Evolutionary conservation across 345 rosid species (phyloP).

Genomic region (Salix brachista): DNA sequence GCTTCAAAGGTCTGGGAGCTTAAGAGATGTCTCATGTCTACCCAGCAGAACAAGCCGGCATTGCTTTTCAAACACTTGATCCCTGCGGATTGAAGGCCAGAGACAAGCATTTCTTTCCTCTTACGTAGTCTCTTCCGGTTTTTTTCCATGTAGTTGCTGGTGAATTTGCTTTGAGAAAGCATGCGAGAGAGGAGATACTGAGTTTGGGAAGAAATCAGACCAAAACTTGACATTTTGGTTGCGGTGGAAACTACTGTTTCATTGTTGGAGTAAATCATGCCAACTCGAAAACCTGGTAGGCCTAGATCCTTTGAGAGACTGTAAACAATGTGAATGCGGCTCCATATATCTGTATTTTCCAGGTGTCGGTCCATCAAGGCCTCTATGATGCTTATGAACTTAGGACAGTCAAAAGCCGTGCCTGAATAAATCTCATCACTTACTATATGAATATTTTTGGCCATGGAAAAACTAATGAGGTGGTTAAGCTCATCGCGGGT

Average conservation of each 20-base stretch:
- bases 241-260: slow-evolving; percentile 23
- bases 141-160: slow-evolving; percentile 3
- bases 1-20: slow-evolving; percentile 9
- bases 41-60: slow-evolving; percentile 34
- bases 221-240: slow-evolving; percentile 33
- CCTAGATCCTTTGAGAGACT: slow-evolving; percentile 33
- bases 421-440: slow-evolving; percentile 29
- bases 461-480: slow-evolving; percentile 14
- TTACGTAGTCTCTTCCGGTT: slow-evolving; percentile 13
- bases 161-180: slow-evolving; percentile 18
- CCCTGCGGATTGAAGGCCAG: slow-evolving; percentile 18
- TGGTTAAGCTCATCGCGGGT: slow-evolving; percentile 19
- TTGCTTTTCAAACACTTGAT: slow-evolving; percentile 23
- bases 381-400: slow-evolving; percentile 20
- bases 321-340: slow-evolving; percentile 20
- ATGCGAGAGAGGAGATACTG: slow-evolving; percentile 17
- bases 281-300: slow-evolving; percentile 29
- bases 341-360: slow-evolving; percentile 8
- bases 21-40: slow-evolving; percentile 24
- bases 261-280: slow-evolving; percentile 26
- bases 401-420: slow-evolving; percentile 23
- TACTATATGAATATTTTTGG: slow-evolving; percentile 21
- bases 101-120: slow-evolving; percentile 19
- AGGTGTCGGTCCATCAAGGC: slow-evolving; percentile 13
- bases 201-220: slow-evolving; percentile 30